A percentile compares a stretch with the other conserved stretches of the same genome.
Conservation (phyloP, 108 stramenopile genomes). For the Cyclotella cryptica region DNA sequence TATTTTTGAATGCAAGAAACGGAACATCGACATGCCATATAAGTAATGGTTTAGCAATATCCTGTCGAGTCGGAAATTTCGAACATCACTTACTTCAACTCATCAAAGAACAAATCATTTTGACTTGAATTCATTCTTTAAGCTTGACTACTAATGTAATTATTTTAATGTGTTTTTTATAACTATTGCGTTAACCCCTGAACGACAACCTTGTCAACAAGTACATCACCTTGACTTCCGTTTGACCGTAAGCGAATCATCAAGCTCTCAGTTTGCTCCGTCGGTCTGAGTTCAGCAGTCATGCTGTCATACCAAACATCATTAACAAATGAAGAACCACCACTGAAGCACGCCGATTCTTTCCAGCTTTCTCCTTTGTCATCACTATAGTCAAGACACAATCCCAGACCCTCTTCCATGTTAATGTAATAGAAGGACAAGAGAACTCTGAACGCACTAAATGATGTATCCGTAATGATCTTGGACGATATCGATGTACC, state of each 20-base stretch:
- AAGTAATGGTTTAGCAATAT: no score
- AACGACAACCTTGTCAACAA: conserved; percentile 3
- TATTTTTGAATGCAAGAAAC: not conserved
- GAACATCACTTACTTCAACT: no score
- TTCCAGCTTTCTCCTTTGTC: conserved; percentile 5
- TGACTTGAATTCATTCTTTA: no score
- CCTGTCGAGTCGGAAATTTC: no score
- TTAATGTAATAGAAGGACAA: not conserved
- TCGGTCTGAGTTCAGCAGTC: not conserved
- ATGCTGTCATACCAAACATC: conserved; percentile 2
- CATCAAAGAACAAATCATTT: no score
- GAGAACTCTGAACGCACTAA: not conserved
- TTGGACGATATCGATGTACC: not conserved
- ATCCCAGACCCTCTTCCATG: not conserved
- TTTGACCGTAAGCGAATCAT: not conserved
- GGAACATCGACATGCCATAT: conserved; percentile 8
- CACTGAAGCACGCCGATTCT: not conserved
- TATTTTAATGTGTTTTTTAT: no score
- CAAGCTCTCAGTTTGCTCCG: not conserved
- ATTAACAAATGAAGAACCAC: not conserved
- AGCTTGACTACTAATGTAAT: no score
- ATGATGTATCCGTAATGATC: not conserved
- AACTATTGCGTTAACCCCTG: not conserved
- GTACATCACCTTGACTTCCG: conserved; percentile 4
- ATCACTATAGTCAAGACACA: conserved; percentile 7